Evolutionary conservation across 441 rosid genomes (phyloP).

Genomic region (Bocquillonia castaneifolia): DNA sequence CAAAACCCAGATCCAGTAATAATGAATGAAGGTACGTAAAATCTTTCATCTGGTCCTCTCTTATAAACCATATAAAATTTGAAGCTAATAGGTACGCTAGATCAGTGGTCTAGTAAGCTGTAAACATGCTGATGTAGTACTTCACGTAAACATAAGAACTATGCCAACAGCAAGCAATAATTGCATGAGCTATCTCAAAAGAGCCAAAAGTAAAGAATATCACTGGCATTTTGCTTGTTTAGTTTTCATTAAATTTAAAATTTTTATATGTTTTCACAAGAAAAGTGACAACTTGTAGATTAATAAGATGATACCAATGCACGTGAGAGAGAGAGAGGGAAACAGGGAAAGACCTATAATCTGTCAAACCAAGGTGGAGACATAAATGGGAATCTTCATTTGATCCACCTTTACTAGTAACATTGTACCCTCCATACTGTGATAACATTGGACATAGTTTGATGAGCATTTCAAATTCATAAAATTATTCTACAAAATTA

Average conservation of each 20-base stretch:
- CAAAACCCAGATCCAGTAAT: background rate
- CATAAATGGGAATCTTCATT: slow-evolving; percentile 35
- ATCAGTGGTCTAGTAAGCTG: background rate
- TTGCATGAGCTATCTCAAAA: background rate
- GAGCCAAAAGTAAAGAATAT: background rate
- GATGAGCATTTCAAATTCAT: slow-evolving; percentile 4
- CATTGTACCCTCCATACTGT: slow-evolving; percentile 65
- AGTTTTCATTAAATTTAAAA: background rate
- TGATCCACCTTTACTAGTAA: slow-evolving; percentile 35
- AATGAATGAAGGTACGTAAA: background rate
- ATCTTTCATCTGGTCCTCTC: background rate
- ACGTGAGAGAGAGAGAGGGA: background rate
- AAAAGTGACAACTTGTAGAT: background rate
- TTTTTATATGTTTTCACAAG: background rate
- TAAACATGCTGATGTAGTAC: background rate
- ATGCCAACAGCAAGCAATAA: background rate
- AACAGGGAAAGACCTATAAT: slow-evolving; percentile 53
- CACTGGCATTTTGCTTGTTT: background rate
- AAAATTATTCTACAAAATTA: background rate
- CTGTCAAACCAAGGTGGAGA: slow-evolving; percentile 80
- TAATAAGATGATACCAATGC: background rate
- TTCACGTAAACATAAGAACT: background rate
- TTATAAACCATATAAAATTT: background rate
- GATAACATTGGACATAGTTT: slow-evolving; percentile 9
- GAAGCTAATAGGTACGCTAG: background rate